These are phyloP conservation scores for Golubevia pallescens DNA, from an alignment of 1,284 basidiomycete species.

Conservation along the genomic window DNA sequence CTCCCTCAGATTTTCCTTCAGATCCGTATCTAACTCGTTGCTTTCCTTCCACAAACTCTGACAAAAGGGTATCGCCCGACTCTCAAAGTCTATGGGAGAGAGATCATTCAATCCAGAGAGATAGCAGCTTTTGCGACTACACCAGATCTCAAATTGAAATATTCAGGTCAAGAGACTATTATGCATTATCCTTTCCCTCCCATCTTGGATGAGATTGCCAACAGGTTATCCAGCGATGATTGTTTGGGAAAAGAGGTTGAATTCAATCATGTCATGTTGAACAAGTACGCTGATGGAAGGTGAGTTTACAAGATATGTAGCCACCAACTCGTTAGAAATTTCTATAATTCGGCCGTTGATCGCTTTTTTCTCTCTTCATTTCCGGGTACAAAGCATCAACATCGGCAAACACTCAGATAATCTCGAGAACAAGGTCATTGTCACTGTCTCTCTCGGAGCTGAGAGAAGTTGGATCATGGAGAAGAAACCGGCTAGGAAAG, in stretches of 20 bases:
- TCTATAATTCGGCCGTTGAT: too few species aligned
- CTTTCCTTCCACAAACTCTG: too few species aligned
- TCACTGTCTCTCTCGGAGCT: conserved; percentile 68
- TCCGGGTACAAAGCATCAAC: conserved; percentile 51
- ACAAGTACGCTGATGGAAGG: conserved; percentile 68
- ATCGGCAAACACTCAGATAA: conserved; percentile 54
- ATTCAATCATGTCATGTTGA: conserved; percentile 70
- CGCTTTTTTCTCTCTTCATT: too few species aligned
- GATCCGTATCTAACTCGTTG: too few species aligned
- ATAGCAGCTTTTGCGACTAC: conserved; percentile 67
- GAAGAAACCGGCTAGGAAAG: conserved; percentile 15
- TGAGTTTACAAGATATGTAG: too few species aligned
- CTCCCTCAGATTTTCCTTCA: too few species aligned
- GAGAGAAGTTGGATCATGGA: conserved; percentile 68
- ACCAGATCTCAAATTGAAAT: conserved; percentile 65
- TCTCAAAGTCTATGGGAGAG: conserved; percentile 69
- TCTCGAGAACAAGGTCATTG: conserved; percentile 67
- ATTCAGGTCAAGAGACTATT: conserved; percentile 66
- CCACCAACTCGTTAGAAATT: too few species aligned
- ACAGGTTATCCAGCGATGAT: conserved; percentile 55
- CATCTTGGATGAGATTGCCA: conserved; percentile 65
- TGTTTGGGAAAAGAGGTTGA: conserved; percentile 64
- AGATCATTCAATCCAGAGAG: conserved; percentile 67
- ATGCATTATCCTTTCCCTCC: conserved; percentile 67
- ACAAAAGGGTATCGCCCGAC: conserved; percentile 69